Base-by-base conservation (phyloP, 202 grass and related monocot genomes). In the Setaria viridis region DNA sequence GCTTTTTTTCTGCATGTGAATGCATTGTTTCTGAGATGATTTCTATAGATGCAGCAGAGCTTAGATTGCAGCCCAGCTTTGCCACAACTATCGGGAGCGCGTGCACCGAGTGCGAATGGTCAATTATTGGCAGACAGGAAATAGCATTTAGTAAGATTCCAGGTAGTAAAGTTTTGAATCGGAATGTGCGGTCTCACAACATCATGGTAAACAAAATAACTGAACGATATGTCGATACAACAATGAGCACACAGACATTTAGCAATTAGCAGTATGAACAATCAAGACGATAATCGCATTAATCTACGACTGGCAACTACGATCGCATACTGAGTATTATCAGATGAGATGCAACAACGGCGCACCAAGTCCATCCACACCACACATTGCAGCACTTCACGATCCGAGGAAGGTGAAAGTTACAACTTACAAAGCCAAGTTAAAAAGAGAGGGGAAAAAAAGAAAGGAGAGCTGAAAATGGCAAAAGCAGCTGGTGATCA, bases 321-420 rank as follows among this genome's bases (percentile, higher is more conserved):
- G 53, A 79, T 78, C 15, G 54, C 72, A 85, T 17, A 86, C 69
- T 39, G 32, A 55, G 47, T 67, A 76, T 56, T 82, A 63, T 83
- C 45, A 83, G 63, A 91, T 79, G 74, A 76, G 56, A 70, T 25
- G 72, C 83, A 82, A 86, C 79, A 78, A 78, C 5, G 20, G 75
- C 43, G 62, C 34, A 82, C 63, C 72, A 92, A 92, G 82, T 80
- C 77, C 79, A 60, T 88, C 85, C 71, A 87, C 46, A 92, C 53
- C 50, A 69, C 87, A 83, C 53, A 50, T 63, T 65, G 80, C 81
- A 42, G 58, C 57, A 65, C n/a, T 79, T 81, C 63, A 84, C 62
- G 33, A 86, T 85, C 62, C 83, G 37, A n/a, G 41, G 29, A 89
- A 73, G 37, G 64, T 48, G 60, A 87, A 67, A 42, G 84, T 84